Percentiles rank a stretch among this genome's conserved stretches.
Evolutionary conservation across 1,139 yeast genomes (phyloP).

Genomic region (Pichia norvegensis): DNA sequence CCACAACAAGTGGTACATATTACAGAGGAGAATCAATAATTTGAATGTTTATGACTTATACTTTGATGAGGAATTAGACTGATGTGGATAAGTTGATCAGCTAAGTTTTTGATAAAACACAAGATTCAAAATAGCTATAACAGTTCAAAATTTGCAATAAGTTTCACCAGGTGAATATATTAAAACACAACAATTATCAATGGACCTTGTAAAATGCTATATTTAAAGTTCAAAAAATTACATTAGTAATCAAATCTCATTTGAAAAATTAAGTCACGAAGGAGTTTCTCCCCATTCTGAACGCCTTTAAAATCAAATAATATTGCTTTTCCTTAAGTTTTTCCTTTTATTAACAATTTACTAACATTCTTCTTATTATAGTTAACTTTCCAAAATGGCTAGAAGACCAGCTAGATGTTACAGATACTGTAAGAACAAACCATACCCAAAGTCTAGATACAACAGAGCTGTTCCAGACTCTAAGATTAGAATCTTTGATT

Average conservation of each 20-base stretch:
- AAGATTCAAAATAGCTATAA: too few relatives aligned
- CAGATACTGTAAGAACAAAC: constrained; percentile 99
- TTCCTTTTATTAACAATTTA: constrained; percentile 1
- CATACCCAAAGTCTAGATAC: constrained; percentile 99
- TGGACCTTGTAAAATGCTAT: too few relatives aligned
- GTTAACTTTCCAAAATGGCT: constrained; percentile 69
- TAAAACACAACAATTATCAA: too few relatives aligned
- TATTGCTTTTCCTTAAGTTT: neutral
- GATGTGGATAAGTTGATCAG: neutral
- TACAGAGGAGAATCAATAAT: too few relatives aligned
- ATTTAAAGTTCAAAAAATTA: too few relatives aligned
- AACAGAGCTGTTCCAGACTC: constrained; percentile 99
- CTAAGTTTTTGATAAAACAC: too few relatives aligned
- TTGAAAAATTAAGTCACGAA: neutral
- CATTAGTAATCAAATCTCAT: neutral
- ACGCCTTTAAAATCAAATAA: neutral
- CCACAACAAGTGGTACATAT: neutral
- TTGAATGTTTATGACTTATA: neutral
- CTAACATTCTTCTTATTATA: constrained; percentile 16
- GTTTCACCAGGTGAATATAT: too few relatives aligned
- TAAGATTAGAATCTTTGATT: constrained; percentile 97
- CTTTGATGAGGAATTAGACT: too few relatives aligned
- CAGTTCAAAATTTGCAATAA: too few relatives aligned
- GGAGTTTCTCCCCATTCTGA: neutral
- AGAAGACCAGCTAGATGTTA: constrained; percentile 99